phyloP scores from a whole-genome alignment of 2,329 filamentous ascomycete genomes.

The Sporothrix sp. region DNA sequence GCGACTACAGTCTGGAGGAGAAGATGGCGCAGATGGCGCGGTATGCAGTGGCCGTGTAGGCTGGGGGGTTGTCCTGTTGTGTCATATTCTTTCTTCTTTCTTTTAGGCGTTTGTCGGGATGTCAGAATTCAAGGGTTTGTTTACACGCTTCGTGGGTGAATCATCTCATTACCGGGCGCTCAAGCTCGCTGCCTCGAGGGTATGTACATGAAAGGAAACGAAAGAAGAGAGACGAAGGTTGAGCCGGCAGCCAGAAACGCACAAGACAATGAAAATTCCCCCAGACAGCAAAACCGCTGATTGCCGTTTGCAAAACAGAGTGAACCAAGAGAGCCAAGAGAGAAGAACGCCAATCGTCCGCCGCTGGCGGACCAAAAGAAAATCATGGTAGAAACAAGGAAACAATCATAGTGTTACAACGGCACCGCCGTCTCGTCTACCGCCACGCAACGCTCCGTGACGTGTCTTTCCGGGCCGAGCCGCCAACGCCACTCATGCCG shows the following conservation, averaged over 20 bases:
- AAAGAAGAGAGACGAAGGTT: background rate
- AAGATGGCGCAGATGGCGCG: conserved; percentile 70
- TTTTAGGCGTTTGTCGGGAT: background rate
- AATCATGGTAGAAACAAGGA: background rate
- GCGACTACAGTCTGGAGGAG: conserved; percentile 75
- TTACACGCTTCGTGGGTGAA: too few relatives aligned
- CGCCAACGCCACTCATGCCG: background rate
- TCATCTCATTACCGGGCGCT: too few relatives aligned
- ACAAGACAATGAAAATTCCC: background rate
- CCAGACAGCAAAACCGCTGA: background rate
- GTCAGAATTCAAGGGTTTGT: background rate
- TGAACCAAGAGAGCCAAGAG: background rate
- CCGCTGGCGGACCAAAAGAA: too few relatives aligned
- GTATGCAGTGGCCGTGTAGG: conserved; percentile 43
- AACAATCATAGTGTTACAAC: background rate
- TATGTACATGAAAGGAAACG: background rate
- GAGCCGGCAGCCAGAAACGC: background rate
- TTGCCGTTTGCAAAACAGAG: background rate
- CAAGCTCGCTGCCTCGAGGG: too few relatives aligned
- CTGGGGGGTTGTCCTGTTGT: too few relatives aligned
- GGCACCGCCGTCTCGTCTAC: conserved; percentile 6
- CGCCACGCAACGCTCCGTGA: conserved; percentile 20
- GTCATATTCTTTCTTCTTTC: background rate
- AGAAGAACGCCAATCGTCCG: too few relatives aligned
- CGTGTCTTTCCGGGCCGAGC: background rate